Base-by-base conservation (phyloP, 2,329 filamentous ascomycete species). In the Cercospora janseana region DNA sequence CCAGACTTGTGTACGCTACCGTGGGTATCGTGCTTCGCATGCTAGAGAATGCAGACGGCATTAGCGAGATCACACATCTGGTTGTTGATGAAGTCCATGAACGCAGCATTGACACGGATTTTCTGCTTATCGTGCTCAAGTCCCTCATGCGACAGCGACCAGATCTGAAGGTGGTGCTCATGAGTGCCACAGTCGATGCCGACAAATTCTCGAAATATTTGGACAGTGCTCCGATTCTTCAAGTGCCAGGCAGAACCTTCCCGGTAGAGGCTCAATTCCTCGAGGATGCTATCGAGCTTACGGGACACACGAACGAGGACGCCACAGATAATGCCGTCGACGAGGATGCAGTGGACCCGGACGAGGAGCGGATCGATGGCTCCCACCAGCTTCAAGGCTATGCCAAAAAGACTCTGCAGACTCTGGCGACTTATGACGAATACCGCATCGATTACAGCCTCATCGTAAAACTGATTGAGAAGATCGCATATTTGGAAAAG, bases 51-150 rank as follows among this genome's bases (percentile, higher is more conserved):
- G 87, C 88, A 0, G 87, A 89, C 57, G 87, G 94, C 49, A 79
- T 98, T 34, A 80, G 83, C 50, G 92, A 96, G 57, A 85, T 98
- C 45, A 95, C 92, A 0, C 93, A 97, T 71, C 74, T 98, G 52
- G 83, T 98, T 37, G 83, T 98, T n/a, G 93, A 98, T 64, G 93
- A 98, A 70, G 92, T 97, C 2, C 93, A 98, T 65, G 93, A 98
- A 69, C 83, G 92, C 55, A 88, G 89, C 9, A 97, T 98, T 60
- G 93, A 98, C 66, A 95, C 91, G 49, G 93, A 98, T 67, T 96
- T 98, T 67, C 75, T 98, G 26, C 78, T 98, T 12, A 93, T 98
- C 60, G 87, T 97, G 1, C 78, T 98, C 43, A 88, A 88, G 64
- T 87, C 91, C 55, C 75, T 98, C 3, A 79, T 96, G 72, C 68